phyloP scores from a whole-genome alignment of 2,329 filamentous ascomycete species.

The Microsporum canis region DNA sequence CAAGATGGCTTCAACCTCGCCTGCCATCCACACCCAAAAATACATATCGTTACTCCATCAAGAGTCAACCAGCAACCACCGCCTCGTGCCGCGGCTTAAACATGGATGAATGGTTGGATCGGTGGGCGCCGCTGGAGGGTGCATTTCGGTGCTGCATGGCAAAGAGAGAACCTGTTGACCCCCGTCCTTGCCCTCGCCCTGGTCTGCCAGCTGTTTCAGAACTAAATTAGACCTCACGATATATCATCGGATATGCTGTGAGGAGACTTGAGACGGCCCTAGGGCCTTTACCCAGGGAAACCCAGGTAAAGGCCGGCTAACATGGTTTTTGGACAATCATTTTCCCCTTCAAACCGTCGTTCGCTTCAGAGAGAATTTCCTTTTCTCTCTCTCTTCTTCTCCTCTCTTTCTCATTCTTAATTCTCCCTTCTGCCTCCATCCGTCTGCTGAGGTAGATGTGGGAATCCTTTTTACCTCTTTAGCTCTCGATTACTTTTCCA shows the following conservation, averaged over 20 bases:
- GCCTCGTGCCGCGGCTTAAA: not conserved
- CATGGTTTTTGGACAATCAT: not conserved
- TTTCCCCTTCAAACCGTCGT: conserved; percentile 4
- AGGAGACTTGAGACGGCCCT: not conserved
- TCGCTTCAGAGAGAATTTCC: not conserved
- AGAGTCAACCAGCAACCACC: not conserved
- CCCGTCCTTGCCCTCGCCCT: not conserved
- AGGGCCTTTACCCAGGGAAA: not conserved
- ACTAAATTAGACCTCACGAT: not conserved
- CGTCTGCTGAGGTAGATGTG: not conserved
- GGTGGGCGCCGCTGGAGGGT: not conserved
- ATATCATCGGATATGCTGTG: not conserved
- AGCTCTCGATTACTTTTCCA: not conserved
- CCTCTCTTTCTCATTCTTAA: not conserved
- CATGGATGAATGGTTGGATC: not conserved
- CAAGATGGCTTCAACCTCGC: not conserved
- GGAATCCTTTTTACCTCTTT: not conserved
- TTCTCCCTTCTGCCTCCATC: not conserved
- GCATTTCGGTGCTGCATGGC: not conserved
- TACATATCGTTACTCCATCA: not conserved
- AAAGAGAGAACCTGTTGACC: not conserved
- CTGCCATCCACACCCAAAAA: not conserved
- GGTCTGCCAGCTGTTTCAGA: conserved; percentile 1
- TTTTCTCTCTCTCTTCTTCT: not conserved
- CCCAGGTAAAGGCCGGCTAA: not conserved